Conservation (phyloP, 257 asterid species). For the Solanum tarijense region DNA sequence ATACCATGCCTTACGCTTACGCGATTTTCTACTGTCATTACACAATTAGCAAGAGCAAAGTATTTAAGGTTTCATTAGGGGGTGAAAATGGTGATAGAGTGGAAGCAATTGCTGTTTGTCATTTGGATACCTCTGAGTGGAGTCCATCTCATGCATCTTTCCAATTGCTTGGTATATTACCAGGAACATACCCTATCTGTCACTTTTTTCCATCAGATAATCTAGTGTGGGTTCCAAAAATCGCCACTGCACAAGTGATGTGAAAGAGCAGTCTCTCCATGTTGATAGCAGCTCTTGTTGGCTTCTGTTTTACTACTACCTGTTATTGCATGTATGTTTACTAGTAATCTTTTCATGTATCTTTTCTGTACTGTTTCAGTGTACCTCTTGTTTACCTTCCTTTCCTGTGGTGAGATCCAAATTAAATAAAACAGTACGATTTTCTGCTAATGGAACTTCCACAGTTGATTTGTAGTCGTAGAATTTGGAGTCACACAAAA, state of each 20-base stretch:
- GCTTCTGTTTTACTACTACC: neutral
- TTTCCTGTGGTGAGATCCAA: neutral
- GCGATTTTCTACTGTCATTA: constrained; percentile 60
- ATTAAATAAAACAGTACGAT: neutral
- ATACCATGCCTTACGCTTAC: constrained; percentile 65
- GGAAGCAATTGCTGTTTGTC: constrained; percentile 74
- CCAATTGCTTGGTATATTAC: constrained; percentile 42
- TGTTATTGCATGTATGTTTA: neutral
- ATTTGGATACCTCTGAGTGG: constrained; percentile 81
- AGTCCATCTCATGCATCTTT: constrained; percentile 48
- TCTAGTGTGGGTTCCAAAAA: constrained; percentile 39
- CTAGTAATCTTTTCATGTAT: neutral
- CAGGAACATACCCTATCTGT: constrained; percentile 58
- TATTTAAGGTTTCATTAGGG: constrained; percentile 31
- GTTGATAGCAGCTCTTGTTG: neutral
- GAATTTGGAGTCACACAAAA: neutral
- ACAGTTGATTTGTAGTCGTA: neutral
- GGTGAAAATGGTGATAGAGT: constrained; percentile 46
- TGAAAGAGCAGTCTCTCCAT: neutral
- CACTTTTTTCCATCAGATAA: constrained; percentile 86
- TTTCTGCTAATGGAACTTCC: neutral
- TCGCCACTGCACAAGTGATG: neutral
- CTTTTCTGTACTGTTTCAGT: neutral
- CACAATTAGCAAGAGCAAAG: constrained; percentile 41
- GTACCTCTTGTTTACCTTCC: neutral